These are phyloP conservation scores for Aspergillus pseudoglaucus DNA, from an alignment of 2,329 filamentous ascomycete genomes.

Conservation along the genomic window DNA sequence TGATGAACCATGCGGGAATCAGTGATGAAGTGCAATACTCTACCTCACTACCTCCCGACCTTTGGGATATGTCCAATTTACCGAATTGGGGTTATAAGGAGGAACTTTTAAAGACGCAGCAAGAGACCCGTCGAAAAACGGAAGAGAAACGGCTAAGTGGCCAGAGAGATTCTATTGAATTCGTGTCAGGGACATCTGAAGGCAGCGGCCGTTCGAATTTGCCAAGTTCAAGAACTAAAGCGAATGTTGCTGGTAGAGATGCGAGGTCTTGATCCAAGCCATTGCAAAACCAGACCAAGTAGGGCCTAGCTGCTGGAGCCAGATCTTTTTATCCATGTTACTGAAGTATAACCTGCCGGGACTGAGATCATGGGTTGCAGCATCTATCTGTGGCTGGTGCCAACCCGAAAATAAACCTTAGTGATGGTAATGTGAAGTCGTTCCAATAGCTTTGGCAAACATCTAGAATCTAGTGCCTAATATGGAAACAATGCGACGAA, in stretches of 20 bases:
- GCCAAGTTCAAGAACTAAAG: constrained; percentile 1
- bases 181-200: constrained; percentile 25
- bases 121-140: constrained; percentile 26
- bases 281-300: background rate
- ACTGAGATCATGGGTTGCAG: background rate
- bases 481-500: background rate
- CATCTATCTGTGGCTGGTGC: background rate
- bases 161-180: constrained; percentile 35
- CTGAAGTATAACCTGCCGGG: background rate
- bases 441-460: background rate
- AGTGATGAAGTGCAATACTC: constrained; percentile 48
- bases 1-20: constrained; percentile 55
- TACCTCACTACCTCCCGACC: constrained; percentile 39
- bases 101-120: constrained; percentile 38
- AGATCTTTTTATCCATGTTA: background rate
- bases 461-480: background rate
- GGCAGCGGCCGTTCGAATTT: background rate
- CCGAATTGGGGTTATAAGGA: constrained; percentile 43
- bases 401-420: background rate
- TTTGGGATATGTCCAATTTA: constrained; percentile 36
- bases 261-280: background rate
- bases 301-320: too few relatives aligned
- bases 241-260: background rate
- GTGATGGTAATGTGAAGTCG: background rate
- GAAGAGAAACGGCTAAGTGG: constrained; percentile 29